Conservation (phyloP, 352 stramenopile genomes). For the Globisporangium cylindrosporum region DNA sequence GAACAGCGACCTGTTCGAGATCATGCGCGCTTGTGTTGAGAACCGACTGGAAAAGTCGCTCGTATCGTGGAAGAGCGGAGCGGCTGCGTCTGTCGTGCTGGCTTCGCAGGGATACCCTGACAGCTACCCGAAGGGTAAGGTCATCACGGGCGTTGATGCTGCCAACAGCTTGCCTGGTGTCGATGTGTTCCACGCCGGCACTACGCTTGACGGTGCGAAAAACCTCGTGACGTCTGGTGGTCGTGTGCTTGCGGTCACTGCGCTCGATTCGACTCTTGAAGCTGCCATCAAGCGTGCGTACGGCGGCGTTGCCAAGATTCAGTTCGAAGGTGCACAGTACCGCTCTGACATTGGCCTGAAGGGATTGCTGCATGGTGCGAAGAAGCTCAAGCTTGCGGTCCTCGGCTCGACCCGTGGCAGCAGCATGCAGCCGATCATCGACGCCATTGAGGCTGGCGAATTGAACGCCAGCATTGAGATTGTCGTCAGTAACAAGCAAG, state of each 20-base stretch:
- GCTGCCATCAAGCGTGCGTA: slow-evolving; percentile 92
- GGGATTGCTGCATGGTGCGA: slow-evolving; percentile 86
- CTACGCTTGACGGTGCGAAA: slow-evolving; percentile 60
- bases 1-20: slow-evolving; percentile 97
- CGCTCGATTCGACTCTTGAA: slow-evolving; percentile 87
- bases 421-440: slow-evolving; percentile 94
- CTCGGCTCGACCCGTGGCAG: slow-evolving; percentile 96
- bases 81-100: slow-evolving; percentile 95
- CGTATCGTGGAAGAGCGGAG: slow-evolving; percentile 88
- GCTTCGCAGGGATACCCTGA: slow-evolving; percentile 98
- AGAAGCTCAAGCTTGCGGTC: slow-evolving; percentile 90
- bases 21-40: slow-evolving; percentile 95
- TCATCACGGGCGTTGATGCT: slow-evolving; percentile 91
- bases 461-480: slow-evolving; percentile 95
- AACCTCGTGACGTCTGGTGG: slow-evolving; percentile 93
- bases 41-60: slow-evolving; percentile 87
- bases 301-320: slow-evolving; percentile 81
- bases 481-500: slow-evolving; percentile 95
- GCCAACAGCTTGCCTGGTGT: slow-evolving; percentile 83
- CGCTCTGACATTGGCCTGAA: slow-evolving; percentile 97
- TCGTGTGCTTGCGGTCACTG: slow-evolving; percentile 97
- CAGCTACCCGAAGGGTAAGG: slow-evolving; percentile 97
- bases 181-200: slow-evolving; percentile 99
- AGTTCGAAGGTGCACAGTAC: slow-evolving; percentile 93
- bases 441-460: slow-evolving; percentile 86